These are phyloP conservation scores for Hemerocallis citrina DNA, from an alignment of 106 monocot genomes.

Conservation along the genomic window DNA sequence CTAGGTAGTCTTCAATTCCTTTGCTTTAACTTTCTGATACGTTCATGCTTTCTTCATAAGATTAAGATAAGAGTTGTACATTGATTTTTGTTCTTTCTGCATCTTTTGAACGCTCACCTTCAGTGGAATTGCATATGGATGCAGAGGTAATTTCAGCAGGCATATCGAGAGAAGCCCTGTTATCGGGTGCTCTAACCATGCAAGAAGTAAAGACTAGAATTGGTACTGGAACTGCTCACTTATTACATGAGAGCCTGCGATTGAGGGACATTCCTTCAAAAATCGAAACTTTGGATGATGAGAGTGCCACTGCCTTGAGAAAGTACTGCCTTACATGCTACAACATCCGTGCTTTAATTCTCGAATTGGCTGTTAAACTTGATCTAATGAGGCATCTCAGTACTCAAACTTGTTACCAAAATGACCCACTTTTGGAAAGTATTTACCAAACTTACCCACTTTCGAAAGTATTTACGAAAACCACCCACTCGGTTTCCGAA, in stretches of 20 bases:
- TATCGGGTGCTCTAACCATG: slow-evolving; percentile 41
- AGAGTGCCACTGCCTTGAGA: slow-evolving; percentile 41
- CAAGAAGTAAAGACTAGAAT: slow-evolving; percentile 53
- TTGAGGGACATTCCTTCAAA: slow-evolving; percentile 51
- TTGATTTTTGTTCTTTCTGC: no score
- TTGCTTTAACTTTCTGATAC: no score
- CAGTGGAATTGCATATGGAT: slow-evolving; percentile 59
- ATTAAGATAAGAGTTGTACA: no score
- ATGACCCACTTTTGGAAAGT: no score
- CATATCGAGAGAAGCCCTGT: slow-evolving; percentile 59
- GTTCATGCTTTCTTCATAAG: no score
- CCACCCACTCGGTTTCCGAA: no score
- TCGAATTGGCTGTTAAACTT: slow-evolving; percentile 69
- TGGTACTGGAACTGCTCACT: slow-evolving; percentile 43
- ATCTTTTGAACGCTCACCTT: background rate
- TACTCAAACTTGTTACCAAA: no score
- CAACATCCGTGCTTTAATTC: slow-evolving; percentile 66
- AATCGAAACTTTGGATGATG: slow-evolving; percentile 61
- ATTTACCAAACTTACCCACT: no score
- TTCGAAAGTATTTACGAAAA: no score
- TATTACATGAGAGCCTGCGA: slow-evolving; percentile 67
- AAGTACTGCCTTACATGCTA: slow-evolving; percentile 72
- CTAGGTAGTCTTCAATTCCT: no score
- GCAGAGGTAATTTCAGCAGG: slow-evolving; percentile 89
- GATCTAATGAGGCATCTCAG: slow-evolving; percentile 77